A percentile compares a stretch with the other conserved stretches of the same genome.
Conservation (phyloP, 2,329 filamentous ascomycete species). For the Elsinoe perseae region DNA sequence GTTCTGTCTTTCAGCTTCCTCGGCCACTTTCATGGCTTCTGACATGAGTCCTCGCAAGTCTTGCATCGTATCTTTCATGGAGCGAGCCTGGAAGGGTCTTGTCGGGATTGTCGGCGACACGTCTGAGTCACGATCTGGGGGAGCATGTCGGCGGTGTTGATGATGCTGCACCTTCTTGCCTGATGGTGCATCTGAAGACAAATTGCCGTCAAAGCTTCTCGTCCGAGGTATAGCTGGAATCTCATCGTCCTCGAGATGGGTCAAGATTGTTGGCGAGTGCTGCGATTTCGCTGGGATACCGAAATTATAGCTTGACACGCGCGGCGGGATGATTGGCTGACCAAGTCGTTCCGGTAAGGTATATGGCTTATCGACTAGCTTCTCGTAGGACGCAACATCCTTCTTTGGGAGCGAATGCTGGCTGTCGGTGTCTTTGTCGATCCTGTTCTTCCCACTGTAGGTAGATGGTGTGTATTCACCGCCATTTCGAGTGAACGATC, state of each 20-base stretch:
- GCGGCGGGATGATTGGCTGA: neutral
- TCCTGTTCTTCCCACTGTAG: slow-evolving; percentile 15
- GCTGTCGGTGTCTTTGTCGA: slow-evolving; percentile 7
- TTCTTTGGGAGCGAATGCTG: slow-evolving; percentile 19
- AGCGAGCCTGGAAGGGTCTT: neutral
- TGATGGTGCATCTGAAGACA: slow-evolving; percentile 12
- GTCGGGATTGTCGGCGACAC: neutral
- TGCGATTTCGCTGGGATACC: slow-evolving; percentile 15
- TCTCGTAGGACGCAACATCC: slow-evolving; percentile 23
- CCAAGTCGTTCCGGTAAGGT: neutral
- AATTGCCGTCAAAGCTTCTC: slow-evolving; percentile 13
- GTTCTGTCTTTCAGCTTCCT: slow-evolving; percentile 27
- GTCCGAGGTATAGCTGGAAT: slow-evolving; percentile 14
- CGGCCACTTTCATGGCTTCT: slow-evolving; percentile 34
- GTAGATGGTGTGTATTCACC: slow-evolving; percentile 17
- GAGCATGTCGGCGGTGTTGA: slow-evolving; percentile 10
- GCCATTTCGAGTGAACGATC: neutral
- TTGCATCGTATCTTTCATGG: slow-evolving; percentile 26
- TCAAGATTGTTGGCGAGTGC: neutral
- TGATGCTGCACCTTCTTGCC: slow-evolving; percentile 16
- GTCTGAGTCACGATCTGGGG: neutral
- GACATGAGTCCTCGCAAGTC: slow-evolving; percentile 38
- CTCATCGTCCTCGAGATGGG: neutral
- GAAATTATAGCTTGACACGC: slow-evolving; percentile 14
- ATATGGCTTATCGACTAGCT: slow-evolving; percentile 17